Conservation (phyloP, 441 rosid species). For the Pelargonium australe region DNA sequence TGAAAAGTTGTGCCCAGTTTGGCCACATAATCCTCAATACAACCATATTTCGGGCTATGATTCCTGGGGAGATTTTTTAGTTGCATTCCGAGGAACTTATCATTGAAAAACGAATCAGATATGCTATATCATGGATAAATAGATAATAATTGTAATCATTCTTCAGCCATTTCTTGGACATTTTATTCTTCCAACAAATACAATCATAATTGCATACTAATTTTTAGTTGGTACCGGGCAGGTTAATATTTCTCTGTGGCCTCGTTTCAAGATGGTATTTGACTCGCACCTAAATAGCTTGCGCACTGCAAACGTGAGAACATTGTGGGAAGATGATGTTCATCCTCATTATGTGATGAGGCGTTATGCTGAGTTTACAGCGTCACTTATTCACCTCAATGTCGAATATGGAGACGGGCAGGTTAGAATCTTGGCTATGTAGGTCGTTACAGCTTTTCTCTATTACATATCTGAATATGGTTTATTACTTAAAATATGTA, state of each 20-base stretch:
- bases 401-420: constrained; percentile 97
- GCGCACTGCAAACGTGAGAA: constrained; percentile 82
- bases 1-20: no score
- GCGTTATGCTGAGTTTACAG: constrained; percentile 97
- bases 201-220: constrained; percentile 13
- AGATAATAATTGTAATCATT: background rate
- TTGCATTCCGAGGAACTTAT: background rate
- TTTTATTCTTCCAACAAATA: constrained; percentile 11
- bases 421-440: constrained; percentile 36
- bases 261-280: constrained; percentile 95
- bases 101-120: background rate
- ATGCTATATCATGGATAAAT: background rate
- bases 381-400: constrained; percentile 93
- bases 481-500: constrained; percentile 6
- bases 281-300: constrained; percentile 89
- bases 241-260: constrained; percentile 95
- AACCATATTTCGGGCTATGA: background rate
- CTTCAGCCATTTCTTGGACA: background rate
- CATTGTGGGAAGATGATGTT: constrained; percentile 95
- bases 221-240: constrained; percentile 28
- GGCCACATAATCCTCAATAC: background rate
- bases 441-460: background rate
- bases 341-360: constrained; percentile 99
- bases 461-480: background rate
- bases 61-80: background rate